Evolutionary conservation across 2,329 filamentous ascomycete species (phyloP).

Genomic region (Cladosporium sp.): DNA sequence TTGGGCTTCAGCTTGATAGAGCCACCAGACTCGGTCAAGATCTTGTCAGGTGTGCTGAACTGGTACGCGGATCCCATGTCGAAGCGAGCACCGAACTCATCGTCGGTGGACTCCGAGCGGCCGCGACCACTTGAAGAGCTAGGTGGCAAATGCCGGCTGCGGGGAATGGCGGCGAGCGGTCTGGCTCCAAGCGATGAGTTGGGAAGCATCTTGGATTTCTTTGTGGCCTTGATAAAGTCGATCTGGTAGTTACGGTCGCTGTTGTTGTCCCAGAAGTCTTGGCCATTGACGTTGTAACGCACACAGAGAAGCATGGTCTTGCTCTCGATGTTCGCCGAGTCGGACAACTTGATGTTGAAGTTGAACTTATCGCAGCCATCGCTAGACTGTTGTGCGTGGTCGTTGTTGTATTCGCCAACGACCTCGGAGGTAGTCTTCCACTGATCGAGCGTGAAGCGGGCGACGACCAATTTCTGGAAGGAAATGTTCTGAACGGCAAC

Average conservation of each 20-base stretch:
- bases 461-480: slow-evolving; percentile 83
- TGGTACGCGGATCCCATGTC: slow-evolving; percentile 37
- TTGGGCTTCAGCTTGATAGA: slow-evolving; percentile 65
- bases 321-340: slow-evolving; percentile 81
- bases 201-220: slow-evolving; percentile 33
- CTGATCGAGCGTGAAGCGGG: slow-evolving; percentile 91
- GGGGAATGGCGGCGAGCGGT: slow-evolving; percentile 48
- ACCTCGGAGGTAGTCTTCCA: slow-evolving; percentile 99
- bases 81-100: slow-evolving; percentile 60
- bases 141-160: slow-evolving; percentile 42
- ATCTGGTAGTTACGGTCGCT: slow-evolving; percentile 80
- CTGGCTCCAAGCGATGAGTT: slow-evolving; percentile 32
- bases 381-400: slow-evolving; percentile 57
- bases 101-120: slow-evolving; percentile 53
- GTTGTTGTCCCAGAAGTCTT: slow-evolving; percentile 97
- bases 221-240: slow-evolving; percentile 55
- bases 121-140: slow-evolving; percentile 34
- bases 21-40: slow-evolving; percentile 54
- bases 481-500: slow-evolving; percentile 81
- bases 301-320: slow-evolving; percentile 93
- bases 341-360: slow-evolving; percentile 88
- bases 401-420: slow-evolving; percentile 75
- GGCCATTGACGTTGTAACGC: slow-evolving; percentile 74
- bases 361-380: slow-evolving; percentile 80
- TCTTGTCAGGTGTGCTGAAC: slow-evolving; percentile 36